Conservation (phyloP, 352 stramenopile species). For the Globisporangium solare region DNA sequence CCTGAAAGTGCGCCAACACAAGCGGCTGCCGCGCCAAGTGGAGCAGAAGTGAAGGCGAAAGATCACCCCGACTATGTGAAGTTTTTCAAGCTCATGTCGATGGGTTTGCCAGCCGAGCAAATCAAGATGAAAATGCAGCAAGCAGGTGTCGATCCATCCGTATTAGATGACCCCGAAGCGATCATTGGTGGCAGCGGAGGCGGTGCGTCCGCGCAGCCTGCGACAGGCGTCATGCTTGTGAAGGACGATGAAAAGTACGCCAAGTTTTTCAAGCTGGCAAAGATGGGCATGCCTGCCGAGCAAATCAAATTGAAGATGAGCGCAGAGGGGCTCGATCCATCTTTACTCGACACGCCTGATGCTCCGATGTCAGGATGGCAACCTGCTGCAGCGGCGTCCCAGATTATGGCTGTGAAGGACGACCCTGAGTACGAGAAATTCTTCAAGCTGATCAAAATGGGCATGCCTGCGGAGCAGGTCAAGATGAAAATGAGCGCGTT, state of each 20-base stretch:
- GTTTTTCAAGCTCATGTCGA: constrained; percentile 81
- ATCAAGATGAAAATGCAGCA: constrained; percentile 87
- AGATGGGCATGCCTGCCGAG: constrained; percentile 92
- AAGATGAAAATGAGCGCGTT: constrained; percentile 90
- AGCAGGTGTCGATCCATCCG: constrained; percentile 50
- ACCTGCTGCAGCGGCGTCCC: constrained; percentile 1
- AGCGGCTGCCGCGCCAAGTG: constrained; percentile 12
- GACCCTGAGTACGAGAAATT: constrained; percentile 93
- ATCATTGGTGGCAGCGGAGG: constrained; percentile 41
- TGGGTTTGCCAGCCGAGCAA: constrained; percentile 76
- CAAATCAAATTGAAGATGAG: constrained; percentile 95
- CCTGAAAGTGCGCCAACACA: constrained; percentile 15
- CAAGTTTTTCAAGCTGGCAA: constrained; percentile 97
- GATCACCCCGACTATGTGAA: constrained; percentile 75
- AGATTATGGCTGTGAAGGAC: constrained; percentile 84
- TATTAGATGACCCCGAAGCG: constrained; percentile 68
- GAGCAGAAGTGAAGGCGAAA: constrained; percentile 42
- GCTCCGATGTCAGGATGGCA: constrained; percentile 66
- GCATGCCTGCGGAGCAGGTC: constrained; percentile 87
- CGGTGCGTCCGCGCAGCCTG: constrained; percentile 1
- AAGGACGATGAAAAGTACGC: constrained; percentile 82
- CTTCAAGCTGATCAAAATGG: constrained; percentile 93
- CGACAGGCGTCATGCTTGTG: constrained; percentile 28
- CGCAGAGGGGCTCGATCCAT: constrained; percentile 88
- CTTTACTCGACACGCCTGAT: constrained; percentile 86